Evolutionary conservation across 202 grass and related monocot genomes (phyloP).

Genomic region (Sporobolus alterniflorus): DNA sequence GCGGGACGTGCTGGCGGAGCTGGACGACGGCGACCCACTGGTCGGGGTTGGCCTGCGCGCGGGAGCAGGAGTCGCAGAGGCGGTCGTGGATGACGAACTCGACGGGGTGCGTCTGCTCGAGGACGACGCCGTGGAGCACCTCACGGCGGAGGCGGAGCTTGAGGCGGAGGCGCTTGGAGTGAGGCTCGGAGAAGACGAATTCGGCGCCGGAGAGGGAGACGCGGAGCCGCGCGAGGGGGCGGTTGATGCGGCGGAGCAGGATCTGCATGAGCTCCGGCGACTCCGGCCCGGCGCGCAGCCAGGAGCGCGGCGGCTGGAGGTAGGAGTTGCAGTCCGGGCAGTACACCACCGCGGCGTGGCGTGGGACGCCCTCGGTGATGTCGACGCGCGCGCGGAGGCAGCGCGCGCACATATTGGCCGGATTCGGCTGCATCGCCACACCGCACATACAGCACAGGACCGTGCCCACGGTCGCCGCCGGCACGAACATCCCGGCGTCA

Average conservation of each 20-base stretch:
- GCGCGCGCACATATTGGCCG: constrained; percentile 90
- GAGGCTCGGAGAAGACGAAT: constrained; percentile 94
- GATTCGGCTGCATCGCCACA: constrained; percentile 79
- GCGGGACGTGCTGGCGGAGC: constrained; percentile 86
- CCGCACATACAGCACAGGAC: constrained; percentile 97
- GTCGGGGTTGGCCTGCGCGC: constrained; percentile 86
- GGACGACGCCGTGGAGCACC: constrained; percentile 71
- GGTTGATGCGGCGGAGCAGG: constrained; percentile 78
- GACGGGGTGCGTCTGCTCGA: constrained; percentile 80
- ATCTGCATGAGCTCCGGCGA: constrained; percentile 87
- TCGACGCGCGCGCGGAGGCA: constrained; percentile 78
- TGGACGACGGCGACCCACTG: constrained; percentile 88
- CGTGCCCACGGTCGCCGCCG: constrained; percentile 79
- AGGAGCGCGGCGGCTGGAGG: constrained; percentile 89
- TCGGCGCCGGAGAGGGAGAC: constrained; percentile 81
- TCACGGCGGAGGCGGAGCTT: constrained; percentile 84
- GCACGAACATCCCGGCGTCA: constrained; percentile 86
- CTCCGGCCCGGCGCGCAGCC: constrained; percentile 65
- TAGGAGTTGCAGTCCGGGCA: constrained; percentile 87
- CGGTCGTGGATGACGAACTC: constrained; percentile 89
- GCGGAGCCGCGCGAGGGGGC: constrained; percentile 63
- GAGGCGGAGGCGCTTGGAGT: constrained; percentile 96
- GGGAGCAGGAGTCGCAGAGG: constrained; percentile 70
- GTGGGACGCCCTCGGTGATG: constrained; percentile 90
- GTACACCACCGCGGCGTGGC: constrained; percentile 79